Conservation (phyloP, 192 early-diverging fungal genomes). For the Borealophlyctis nickersoniae region DNA sequence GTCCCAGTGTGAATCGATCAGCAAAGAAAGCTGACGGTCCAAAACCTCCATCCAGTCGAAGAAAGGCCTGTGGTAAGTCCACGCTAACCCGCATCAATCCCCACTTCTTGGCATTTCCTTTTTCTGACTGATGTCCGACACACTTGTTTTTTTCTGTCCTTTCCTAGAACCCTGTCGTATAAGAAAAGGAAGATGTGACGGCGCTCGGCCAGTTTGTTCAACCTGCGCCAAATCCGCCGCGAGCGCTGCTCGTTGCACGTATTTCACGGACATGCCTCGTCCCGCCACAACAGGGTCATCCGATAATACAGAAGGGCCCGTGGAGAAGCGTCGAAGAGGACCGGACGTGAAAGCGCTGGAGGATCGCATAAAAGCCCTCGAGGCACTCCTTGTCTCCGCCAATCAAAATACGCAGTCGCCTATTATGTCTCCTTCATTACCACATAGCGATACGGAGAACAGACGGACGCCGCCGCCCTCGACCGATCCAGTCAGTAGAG, state of each 20-base stretch:
- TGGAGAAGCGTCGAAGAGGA: conserved; percentile 7
- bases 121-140: neutral
- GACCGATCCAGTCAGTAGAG: neutral
- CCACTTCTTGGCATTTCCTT: too few relatives aligned
- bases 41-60: too few relatives aligned
- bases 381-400: conserved; percentile 22
- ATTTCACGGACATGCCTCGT: conserved; percentile 17
- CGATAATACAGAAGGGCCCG: neutral
- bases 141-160: neutral
- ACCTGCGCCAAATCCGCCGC: conserved; percentile 16
- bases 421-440: neutral
- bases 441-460: neutral
- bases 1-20: too few relatives aligned
- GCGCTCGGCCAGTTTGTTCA: conserved; percentile 18
- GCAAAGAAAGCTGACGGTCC: too few relatives aligned
- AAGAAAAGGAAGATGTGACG: conserved; percentile 25
- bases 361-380: conserved; percentile 24
- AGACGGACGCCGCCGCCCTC: too few relatives aligned
- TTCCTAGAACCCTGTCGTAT: conserved; percentile 19
- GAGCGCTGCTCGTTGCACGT: conserved; percentile 16
- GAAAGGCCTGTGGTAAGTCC: conserved; percentile 16
- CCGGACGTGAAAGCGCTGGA: conserved; percentile 22
- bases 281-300: neutral
- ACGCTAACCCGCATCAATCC: too few relatives aligned
- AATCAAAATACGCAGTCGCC: neutral